A percentile compares a stretch with the other conserved stretches of the same genome.
These are phyloP conservation scores for Tephrocybe sp. DNA, from an alignment of 768 basidiomycete species.

Conservation along the genomic window DNA sequence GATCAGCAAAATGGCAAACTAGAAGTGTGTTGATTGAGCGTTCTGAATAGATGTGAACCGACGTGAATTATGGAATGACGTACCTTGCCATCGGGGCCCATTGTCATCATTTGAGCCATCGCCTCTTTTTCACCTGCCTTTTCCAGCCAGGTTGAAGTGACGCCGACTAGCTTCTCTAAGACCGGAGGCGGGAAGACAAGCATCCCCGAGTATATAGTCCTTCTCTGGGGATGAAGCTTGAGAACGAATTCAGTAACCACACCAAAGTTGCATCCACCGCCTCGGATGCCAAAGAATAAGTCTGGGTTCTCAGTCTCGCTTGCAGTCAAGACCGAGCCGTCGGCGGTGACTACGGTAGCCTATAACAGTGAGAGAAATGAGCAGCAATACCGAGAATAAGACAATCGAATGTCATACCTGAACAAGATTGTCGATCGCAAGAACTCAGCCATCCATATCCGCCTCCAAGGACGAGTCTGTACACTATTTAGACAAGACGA, in stretches of 20 bases:
- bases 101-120: conserved; percentile 33
- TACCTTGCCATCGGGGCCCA: conserved; percentile 39
- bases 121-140: conserved; percentile 37
- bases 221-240: conserved; percentile 46
- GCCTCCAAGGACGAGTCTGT: conserved; percentile 51
- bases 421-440: conserved; percentile 51
- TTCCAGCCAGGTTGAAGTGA: conserved; percentile 37
- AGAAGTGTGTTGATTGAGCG: not conserved
- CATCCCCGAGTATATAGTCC: conserved; percentile 44
- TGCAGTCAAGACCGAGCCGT: conserved; percentile 20
- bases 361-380: not conserved
- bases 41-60: not conserved
- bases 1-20: conserved; percentile 38
- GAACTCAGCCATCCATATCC: conserved; percentile 56
- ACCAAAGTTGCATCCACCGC: conserved; percentile 57
- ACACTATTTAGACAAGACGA: too few relatives aligned
- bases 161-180: conserved; percentile 29
- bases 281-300: conserved; percentile 53
- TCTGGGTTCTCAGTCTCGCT: conserved; percentile 38
- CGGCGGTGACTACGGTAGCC: conserved; percentile 21
- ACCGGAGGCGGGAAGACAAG: conserved; percentile 32
- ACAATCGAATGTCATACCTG: conserved; percentile 22
- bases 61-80: not conserved
- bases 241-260: conserved; percentile 54
- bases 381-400: not conserved